Base-by-base conservation (phyloP, 768 basidiomycete genomes). In the Naganishia vaughanmartiniae region DNA sequence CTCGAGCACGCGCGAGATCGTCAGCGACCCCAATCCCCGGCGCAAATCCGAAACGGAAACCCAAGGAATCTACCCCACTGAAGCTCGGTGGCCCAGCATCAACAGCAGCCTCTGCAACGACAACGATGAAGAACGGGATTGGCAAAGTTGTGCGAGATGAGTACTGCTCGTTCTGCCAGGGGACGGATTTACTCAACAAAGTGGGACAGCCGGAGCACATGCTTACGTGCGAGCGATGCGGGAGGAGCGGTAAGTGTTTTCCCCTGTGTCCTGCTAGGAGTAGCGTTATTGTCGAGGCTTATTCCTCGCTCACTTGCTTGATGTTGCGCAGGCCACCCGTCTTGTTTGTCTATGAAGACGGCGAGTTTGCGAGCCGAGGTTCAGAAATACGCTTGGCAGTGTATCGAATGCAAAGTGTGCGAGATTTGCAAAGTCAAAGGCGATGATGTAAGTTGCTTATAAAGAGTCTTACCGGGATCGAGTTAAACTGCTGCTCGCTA, bases 331-430 rank as follows among this genome's bases (percentile, higher is more conserved):
- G 92, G 89, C 33, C 94, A 98, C 81, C 89, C 89, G n/a, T 88
- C 87, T 55, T 98, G 94, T 79, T 85, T 95, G 84, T 82, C 89
- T 34, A 79, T 81, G 73, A 84, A 88, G 36, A 81, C 77, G 56
- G 76, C 83, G 54, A 83, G 84, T 63, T 84, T 90, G 60, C 85
- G 84, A 21, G 66, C 65, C 48, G 83, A 85, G n/a, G 83, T 93
- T 63, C 84, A 85, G 69, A 84, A 85, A 31, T 94, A 94, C 79
- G 83, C 85, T 19, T 97, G 94, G 94, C 86, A 86, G 71, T 98
- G 94, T 78, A 85, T 88, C 42, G 91, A 93, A 74, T 96, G 94
- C 84, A 96, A 95, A 84, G 88, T 84, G 69, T 98, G 94, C 79
- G 91, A 93, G 82, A 83, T 92, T 68, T 97, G 94, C 78, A 82